phyloP scores from a whole-genome alignment of 2,329 filamentous ascomycete genomes.

The Aspergillus thermomutatus region DNA sequence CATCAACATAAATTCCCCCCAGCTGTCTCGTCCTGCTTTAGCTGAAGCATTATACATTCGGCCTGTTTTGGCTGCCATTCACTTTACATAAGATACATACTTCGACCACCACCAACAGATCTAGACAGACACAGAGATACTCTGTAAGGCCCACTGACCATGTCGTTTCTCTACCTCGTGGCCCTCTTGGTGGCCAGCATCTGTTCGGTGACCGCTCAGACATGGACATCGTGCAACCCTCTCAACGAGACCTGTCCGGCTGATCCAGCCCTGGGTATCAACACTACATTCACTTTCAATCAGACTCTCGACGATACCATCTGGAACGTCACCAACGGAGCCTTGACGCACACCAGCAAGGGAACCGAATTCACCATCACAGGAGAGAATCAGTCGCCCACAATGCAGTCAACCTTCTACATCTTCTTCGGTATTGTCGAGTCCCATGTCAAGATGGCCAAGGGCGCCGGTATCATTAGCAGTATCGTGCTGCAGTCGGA shows the following conservation, averaged over 20 bases:
- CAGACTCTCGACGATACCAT: slow-evolving; percentile 53
- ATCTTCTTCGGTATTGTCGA: slow-evolving; percentile 83
- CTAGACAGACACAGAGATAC: neutral
- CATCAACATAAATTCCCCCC: neutral
- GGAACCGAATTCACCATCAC: slow-evolving; percentile 71
- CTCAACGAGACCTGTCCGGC: slow-evolving; percentile 66
- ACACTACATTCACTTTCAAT: slow-evolving; percentile 64
- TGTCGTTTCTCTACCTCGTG: slow-evolving; percentile 24
- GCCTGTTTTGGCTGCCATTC: slow-evolving; percentile 3
- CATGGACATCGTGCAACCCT: slow-evolving; percentile 74
- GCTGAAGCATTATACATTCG: neutral
- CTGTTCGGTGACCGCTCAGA: slow-evolving; percentile 58
- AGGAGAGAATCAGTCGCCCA: slow-evolving; percentile 71
- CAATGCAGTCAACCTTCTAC: slow-evolving; percentile 74
- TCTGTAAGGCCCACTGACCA: slow-evolving; percentile 8
- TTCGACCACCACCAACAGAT: slow-evolving; percentile 1
- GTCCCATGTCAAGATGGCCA: slow-evolving; percentile 71
- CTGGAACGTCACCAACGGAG: slow-evolving; percentile 68
- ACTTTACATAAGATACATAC: neutral
- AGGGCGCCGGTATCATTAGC: slow-evolving; percentile 72
- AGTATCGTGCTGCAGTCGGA: slow-evolving; percentile 80
- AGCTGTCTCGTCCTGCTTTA: neutral
- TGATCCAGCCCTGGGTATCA: slow-evolving; percentile 65
- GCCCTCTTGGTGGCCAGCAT: slow-evolving; percentile 28
- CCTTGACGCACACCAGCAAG: slow-evolving; percentile 58